Conservation (phyloP, 345 rosid genomes). For the Citrus inodora region DNA sequence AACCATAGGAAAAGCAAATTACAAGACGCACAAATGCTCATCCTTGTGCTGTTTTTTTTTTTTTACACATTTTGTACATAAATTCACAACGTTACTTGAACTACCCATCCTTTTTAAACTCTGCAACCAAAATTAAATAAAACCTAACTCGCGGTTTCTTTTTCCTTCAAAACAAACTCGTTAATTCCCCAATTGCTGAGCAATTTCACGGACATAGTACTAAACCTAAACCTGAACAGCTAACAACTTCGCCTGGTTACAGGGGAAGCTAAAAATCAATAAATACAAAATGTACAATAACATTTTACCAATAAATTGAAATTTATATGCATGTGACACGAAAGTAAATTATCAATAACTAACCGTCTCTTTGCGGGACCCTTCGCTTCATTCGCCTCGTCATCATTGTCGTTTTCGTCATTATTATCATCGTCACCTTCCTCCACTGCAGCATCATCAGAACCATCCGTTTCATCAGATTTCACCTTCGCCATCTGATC, state of each 20-base stretch:
- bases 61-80: not conserved
- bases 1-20: not conserved
- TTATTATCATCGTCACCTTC: not conserved
- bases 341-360: slow-evolving; percentile 10
- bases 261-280: not conserved
- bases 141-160: not conserved
- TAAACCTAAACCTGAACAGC: not conserved
- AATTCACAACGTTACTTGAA: not conserved
- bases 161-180: not conserved
- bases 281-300: too few species aligned
- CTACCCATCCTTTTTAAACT: not conserved
- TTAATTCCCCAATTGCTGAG: not conserved
- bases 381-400: slow-evolving; percentile 16
- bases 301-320: not conserved
- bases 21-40: not conserved
- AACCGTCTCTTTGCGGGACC: slow-evolving; percentile 29
- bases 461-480: slow-evolving; percentile 24
- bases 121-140: not conserved
- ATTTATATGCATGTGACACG: not conserved
- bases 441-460: slow-evolving; percentile 11
- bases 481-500: slow-evolving; percentile 20
- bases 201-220: not conserved
- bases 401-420: not conserved
- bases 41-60: not conserved
- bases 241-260: not conserved